phyloP scores from a whole-genome alignment of 495 filamentous ascomycete species.

The Penicillium simplicissimum region DNA sequence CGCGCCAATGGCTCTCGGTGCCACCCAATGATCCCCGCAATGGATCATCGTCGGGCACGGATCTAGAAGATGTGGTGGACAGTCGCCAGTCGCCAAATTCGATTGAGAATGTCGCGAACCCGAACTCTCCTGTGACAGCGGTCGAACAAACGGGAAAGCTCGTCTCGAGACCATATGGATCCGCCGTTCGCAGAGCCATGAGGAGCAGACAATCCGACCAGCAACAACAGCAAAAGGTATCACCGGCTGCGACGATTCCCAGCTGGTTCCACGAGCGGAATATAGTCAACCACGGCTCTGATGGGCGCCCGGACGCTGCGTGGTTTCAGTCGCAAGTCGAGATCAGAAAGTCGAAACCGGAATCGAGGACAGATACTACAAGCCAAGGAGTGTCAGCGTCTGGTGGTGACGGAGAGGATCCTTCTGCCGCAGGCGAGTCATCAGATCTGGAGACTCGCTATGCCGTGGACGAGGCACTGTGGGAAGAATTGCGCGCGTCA shows the following conservation, averaged over 20 bases:
- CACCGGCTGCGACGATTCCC: conserved; percentile 32
- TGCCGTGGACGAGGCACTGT: conserved; percentile 37
- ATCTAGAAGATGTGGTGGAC: conserved; percentile 21
- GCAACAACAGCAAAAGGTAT: conserved; percentile 21
- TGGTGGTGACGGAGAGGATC: conserved; percentile 28
- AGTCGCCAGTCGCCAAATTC: conserved; percentile 26
- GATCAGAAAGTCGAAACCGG: conserved; percentile 22
- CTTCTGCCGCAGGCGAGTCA: conserved; percentile 16
- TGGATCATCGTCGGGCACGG: conserved; percentile 15
- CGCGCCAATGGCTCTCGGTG: conserved; percentile 37
- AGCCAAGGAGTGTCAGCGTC: conserved; percentile 13
- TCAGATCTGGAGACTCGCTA: conserved; percentile 32
- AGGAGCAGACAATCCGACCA: conserved; percentile 32
- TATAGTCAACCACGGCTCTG: conserved; percentile 24
- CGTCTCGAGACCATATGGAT: conserved; percentile 39
- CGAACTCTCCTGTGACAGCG: conserved; percentile 14
- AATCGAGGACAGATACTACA: conserved; percentile 11
- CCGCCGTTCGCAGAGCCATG: conserved; percentile 42
- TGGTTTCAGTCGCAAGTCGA: conserved; percentile 30
- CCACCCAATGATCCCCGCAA: conserved; percentile 36
- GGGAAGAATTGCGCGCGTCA: conserved; percentile 44
- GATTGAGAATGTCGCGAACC: conserved; percentile 17
- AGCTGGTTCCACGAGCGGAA: conserved; percentile 45
- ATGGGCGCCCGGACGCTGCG: not conserved
- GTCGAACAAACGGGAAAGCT: conserved; percentile 26